These are phyloP conservation scores for Taiozyma sp. DNA, from an alignment of 1,139 yeast species.

Conservation along the genomic window DNA sequence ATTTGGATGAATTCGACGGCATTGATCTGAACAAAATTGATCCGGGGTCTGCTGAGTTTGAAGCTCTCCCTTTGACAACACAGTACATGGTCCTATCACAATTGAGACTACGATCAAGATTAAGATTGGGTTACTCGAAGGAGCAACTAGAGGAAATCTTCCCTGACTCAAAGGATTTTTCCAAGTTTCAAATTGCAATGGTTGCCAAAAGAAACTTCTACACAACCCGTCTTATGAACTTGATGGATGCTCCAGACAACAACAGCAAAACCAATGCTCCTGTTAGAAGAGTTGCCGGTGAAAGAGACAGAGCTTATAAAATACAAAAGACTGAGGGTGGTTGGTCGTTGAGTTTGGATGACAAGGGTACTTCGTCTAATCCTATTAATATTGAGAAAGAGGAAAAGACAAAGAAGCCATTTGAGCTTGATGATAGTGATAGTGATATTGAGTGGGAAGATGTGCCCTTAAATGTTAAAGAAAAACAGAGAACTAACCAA, in stretches of 20 bases:
- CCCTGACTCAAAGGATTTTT: slow-evolving; percentile 84
- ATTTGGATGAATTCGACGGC: slow-evolving; percentile 65
- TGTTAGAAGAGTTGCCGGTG: slow-evolving; percentile 73
- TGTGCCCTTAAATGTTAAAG: slow-evolving; percentile 33
- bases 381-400: slow-evolving; percentile 38
- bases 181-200: slow-evolving; percentile 87
- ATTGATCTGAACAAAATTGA: slow-evolving; percentile 65
- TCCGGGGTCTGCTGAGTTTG: slow-evolving; percentile 63
- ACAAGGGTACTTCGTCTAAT: slow-evolving; percentile 31
- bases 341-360: slow-evolving; percentile 70
- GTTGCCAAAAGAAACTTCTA: slow-evolving; percentile 87
- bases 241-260: neutral
- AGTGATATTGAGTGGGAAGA: slow-evolving; percentile 62
- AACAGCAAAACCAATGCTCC: slow-evolving; percentile 30
- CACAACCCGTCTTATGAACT: slow-evolving; percentile 72
- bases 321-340: slow-evolving; percentile 77
- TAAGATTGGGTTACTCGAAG: slow-evolving; percentile 91
- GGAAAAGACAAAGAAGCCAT: slow-evolving; percentile 16
- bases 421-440: slow-evolving; percentile 28
- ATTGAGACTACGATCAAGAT: slow-evolving; percentile 73
- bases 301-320: slow-evolving; percentile 69
- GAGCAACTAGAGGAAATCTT: slow-evolving; percentile 78
- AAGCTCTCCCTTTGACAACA: slow-evolving; percentile 65
- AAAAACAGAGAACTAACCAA: slow-evolving; percentile 26
- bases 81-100: slow-evolving; percentile 87